Base-by-base conservation (phyloP, 768 basidiomycete genomes). In the Tulasnella calospora region DNA sequence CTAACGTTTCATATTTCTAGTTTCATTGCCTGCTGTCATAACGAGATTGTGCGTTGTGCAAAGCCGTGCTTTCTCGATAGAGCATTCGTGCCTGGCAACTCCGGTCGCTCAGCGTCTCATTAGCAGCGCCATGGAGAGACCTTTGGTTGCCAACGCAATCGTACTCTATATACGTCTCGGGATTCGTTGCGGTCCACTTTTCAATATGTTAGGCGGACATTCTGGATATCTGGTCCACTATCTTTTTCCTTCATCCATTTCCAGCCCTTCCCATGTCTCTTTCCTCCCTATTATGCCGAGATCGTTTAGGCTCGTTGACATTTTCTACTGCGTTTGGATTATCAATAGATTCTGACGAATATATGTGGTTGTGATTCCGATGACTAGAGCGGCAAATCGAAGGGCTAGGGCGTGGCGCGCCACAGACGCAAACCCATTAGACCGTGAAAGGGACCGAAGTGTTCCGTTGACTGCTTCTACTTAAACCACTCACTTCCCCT, bases 401-500 rank as follows among this genome's bases (percentile, higher is more conserved):
- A 15, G 44, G 44, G 44, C 44, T 44, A 44, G 61, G 27, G 27
- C 33, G 6, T 67, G 61, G 35, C 61, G 30, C 30, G 61, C 61
- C 61, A 67, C 61, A 67, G 1, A 13, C 10, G 30, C 61, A 67
- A 67, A 67, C 61, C 61, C 61, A 67, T 67, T 67, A 67, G 12
- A 67, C 61, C 61, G 61, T 67, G 61, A 67, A 67, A 67, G 61
- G 61, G 61, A 67, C 61, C 61, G 33, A 35, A 27, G 61, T 51
- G 23, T 51, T 23, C 51, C 51, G 51, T 51, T 51, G 51, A n/a
- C 61, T 67, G 61, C 30, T 27, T 67, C 61, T 67, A 67, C 61
- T 67, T 67, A 67, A 67, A 67, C 61, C 61, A 67, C 61, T 67
- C 61, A 67, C 61, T 19, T 30, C 61, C 61, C 61, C 61, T 27